Evolutionary conservation across 164 flowering plant species (phyloP), one percentile per base, ranked within the genome.

Genomic region (Vitis cinerea): DNA sequence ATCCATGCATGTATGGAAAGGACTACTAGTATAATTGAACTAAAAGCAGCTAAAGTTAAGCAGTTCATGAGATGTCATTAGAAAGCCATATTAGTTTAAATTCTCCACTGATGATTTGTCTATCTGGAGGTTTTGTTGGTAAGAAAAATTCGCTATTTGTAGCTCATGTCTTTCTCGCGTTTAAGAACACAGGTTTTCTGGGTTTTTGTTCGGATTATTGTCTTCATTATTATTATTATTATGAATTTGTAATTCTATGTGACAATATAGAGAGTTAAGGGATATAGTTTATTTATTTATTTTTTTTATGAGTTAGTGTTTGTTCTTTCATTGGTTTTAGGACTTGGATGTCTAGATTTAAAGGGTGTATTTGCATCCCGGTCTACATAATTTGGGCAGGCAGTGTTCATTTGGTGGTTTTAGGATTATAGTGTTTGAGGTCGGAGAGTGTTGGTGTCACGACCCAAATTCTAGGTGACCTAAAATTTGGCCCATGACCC

Each of bases 361-460:
- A 9, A 29, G 37, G 31, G 29, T 52, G 17, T 49, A 58, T 64
- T 29, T 10, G 23, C 4, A 8, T 19, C 31, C 29, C 63, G 29
- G 31, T 62, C 4, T 49, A 1, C 10, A 13, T 54, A 15, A n/a
- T 30, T 57, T 61, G 49, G 6, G 56, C 0, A 3, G 23, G 61
- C 19, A 6, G 0, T 65, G 57, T 50, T 60, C 31, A 13, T 8
- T 17, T 16, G 13, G 16, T 64, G 61, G 68, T 17, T 72, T 72
- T 44, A 55, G 4, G 64, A 61, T 61, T 48, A 61, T 10, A 59
- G 69, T 47, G 5, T 67, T 72, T 64, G 30, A 64, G 73, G 52
- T 57, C 13, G 29, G 29, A 63, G 53, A 47, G 49, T 65, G 44
- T 72, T 71, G 67, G 58, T 37, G 8, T 17, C n/a, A n/a, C n/a